These are phyloP conservation scores for Sabuloglossum arenarium DNA, from an alignment of 495 filamentous ascomycete genomes.

Conservation along the genomic window DNA sequence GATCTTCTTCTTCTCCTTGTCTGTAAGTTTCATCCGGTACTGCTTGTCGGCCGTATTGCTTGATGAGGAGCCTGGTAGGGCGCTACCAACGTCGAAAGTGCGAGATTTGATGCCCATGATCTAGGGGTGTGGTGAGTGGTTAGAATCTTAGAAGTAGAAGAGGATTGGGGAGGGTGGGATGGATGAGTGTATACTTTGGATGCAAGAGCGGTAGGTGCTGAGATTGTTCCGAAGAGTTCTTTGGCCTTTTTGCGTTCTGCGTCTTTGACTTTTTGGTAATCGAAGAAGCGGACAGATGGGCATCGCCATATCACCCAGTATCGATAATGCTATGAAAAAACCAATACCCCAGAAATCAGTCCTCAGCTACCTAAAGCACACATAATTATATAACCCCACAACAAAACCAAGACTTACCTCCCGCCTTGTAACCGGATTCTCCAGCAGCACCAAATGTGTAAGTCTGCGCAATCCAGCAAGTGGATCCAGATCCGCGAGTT, in stretches of 20 bases:
- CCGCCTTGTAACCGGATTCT: slow-evolving; percentile 79
- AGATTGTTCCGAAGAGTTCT: slow-evolving; percentile 61
- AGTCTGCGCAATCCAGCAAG: slow-evolving; percentile 44
- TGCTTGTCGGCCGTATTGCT: not conserved
- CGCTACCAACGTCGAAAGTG: slow-evolving; percentile 41
- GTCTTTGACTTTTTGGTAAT: slow-evolving; percentile 80
- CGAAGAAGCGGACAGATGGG: slow-evolving; percentile 71
- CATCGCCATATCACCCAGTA: slow-evolving; percentile 79
- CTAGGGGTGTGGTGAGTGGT: slow-evolving; percentile 13
- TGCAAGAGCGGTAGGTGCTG: slow-evolving; percentile 61
- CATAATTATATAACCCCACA: not conserved
- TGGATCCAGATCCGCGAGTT: slow-evolving; percentile 77
- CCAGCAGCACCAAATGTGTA: slow-evolving; percentile 60
- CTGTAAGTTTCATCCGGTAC: slow-evolving; percentile 42
- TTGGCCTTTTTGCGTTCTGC: slow-evolving; percentile 53
- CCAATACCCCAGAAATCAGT: not conserved
- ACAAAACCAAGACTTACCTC: slow-evolving; percentile 40
- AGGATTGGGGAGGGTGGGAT: not conserved
- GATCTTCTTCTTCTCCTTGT: slow-evolving; percentile 45
- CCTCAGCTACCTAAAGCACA: not conserved
- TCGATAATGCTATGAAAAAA: slow-evolving; percentile 57
- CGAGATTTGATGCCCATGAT: slow-evolving; percentile 78
- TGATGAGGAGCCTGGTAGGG: slow-evolving; percentile 12
- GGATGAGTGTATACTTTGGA: slow-evolving; percentile 29
- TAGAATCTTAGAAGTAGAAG: not conserved